phyloP scores from a whole-genome alignment of 192 early-diverging fungal genomes.

The Coemansia sp. region DNA sequence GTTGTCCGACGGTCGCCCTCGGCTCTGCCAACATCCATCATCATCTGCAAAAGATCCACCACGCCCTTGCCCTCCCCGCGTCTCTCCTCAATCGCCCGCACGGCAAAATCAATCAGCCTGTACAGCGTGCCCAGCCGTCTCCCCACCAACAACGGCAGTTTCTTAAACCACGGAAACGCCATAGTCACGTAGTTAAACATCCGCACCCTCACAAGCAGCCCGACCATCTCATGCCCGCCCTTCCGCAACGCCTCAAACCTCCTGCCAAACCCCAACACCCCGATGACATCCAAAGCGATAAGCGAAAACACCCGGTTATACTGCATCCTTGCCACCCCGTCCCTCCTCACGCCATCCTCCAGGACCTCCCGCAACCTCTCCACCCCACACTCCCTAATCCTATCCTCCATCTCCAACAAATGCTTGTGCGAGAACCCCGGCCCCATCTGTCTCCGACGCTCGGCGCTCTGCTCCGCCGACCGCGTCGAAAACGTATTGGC shows the following conservation, averaged over 20 bases:
- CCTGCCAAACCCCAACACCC: conserved; percentile 35
- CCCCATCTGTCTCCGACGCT: conserved; percentile 37
- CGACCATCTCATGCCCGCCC: conserved; percentile 28
- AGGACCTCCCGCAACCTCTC: conserved; percentile 13
- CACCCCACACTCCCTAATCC: conserved; percentile 20
- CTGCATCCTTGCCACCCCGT: conserved; percentile 9
- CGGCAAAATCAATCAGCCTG: conserved; percentile 18
- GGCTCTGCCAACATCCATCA: conserved; percentile 21
- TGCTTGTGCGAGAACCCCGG: conserved; percentile 42
- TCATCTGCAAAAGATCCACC: conserved; percentile 34
- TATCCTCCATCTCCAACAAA: conserved; percentile 25
- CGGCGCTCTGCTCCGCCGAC: conserved; percentile 24
- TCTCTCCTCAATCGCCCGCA: conserved; percentile 19
- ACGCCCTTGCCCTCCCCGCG: not conserved
- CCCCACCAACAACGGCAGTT: conserved; percentile 15
- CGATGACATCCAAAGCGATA: conserved; percentile 38
- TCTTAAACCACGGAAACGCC: conserved; percentile 43
- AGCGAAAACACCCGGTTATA: conserved; percentile 34
- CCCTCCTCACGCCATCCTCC: not conserved
- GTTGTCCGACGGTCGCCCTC: conserved; percentile 1
- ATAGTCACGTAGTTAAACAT: conserved; percentile 37
- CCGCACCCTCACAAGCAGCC: conserved; percentile 13
- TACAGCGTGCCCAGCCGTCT: conserved; percentile 8
- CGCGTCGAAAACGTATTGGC: conserved; percentile 44
- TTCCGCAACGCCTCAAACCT: conserved; percentile 21